Conservation (phyloP, 73 alveolate genomes). For the Paramecium sonneborni region DNA sequence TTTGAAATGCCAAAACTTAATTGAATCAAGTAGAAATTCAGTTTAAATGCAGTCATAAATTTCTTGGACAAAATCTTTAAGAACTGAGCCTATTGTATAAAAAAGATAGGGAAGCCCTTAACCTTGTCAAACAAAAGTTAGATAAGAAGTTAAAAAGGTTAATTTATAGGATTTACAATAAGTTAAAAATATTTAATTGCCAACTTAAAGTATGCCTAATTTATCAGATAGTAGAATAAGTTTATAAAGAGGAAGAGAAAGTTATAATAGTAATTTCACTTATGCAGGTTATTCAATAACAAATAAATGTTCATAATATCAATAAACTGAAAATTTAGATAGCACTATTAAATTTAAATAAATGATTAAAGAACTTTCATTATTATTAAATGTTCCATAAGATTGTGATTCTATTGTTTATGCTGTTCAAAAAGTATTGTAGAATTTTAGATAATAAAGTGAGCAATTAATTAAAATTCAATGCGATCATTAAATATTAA, state of each 20-base stretch:
- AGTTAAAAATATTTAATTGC: not conserved
- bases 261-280: constrained; percentile 1
- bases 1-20: not conserved
- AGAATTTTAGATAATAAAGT: not conserved
- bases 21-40: not conserved
- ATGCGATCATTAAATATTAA: not conserved
- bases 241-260: constrained; percentile 15
- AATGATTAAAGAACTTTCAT: too few species aligned
- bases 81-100: not conserved
- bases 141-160: not conserved
- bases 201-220: constrained; percentile 7
- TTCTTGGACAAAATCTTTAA: constrained; percentile 4
- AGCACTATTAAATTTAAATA: not conserved
- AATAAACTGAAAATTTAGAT: not conserved
- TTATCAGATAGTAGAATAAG: not conserved
- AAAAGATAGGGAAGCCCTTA: constrained; percentile 2
- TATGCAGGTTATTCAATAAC: not conserved
- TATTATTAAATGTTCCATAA: too few species aligned
- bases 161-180: not conserved
- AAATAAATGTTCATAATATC: not conserved
- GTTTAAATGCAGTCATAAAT: not conserved
- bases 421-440: not conserved
- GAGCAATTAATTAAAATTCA: not conserved
- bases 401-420: not conserved
- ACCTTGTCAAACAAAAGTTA: not conserved